phyloP scores from a whole-genome alignment of 352 stramenopile species.

The Globisporangium carolinianum region DNA sequence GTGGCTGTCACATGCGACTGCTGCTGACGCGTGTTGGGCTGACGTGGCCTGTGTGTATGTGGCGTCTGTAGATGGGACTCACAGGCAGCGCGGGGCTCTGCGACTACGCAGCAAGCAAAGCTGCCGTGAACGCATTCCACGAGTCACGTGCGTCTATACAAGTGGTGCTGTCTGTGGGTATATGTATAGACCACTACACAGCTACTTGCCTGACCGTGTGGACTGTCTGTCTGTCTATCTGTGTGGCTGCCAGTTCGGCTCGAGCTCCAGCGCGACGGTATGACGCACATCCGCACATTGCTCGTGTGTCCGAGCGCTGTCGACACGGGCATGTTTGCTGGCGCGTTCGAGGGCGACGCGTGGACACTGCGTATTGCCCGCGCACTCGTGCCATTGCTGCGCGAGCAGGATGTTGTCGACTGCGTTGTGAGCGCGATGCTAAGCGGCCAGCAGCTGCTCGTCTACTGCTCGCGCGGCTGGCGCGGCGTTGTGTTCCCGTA shows the following conservation, averaged over 20 bases:
- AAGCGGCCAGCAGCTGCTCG: conserved; percentile 42
- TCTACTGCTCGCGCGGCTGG: conserved; percentile 65
- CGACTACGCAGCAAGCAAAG: conserved; percentile 81
- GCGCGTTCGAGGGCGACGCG: conserved; percentile 30
- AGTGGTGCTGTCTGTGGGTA: not conserved
- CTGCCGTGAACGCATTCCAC: conserved; percentile 65
- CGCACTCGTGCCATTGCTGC: conserved; percentile 42
- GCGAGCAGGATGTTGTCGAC: conserved; percentile 37
- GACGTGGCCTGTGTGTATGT: not conserved
- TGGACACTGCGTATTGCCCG: conserved; percentile 31
- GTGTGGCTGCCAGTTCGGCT: conserved; percentile 38
- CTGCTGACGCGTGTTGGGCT: no score
- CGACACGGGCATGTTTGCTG: conserved; percentile 74
- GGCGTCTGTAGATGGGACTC: conserved; percentile 50
- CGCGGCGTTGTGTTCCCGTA: conserved; percentile 42
- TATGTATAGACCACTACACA: not conserved
- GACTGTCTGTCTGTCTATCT: conserved; percentile 1
- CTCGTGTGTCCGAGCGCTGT: conserved; percentile 69
- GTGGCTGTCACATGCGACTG: not conserved
- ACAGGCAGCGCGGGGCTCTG: conserved; percentile 47
- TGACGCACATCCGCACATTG: conserved; percentile 55
- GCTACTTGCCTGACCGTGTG: no score
- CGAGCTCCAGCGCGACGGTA: conserved; percentile 57
- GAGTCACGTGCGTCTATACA: conserved; percentile 29
- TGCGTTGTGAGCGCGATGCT: conserved; percentile 51